phyloP scores from a whole-genome alignment of 2,329 filamentous ascomycete genomes.

The Fusarium sp. region DNA sequence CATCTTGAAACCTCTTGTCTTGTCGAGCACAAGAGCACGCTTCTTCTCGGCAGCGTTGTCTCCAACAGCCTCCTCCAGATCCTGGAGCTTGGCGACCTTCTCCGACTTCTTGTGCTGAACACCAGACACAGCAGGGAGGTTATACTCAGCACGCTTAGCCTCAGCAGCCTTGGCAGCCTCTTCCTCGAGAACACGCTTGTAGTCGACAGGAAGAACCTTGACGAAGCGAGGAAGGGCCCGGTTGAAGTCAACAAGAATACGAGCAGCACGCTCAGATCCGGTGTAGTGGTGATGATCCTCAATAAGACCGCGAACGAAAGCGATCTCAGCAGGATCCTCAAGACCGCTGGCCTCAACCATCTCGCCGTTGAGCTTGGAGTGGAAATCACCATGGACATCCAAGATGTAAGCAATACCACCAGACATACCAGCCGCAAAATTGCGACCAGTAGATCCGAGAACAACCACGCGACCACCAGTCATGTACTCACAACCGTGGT shows the following conservation, averaged over 20 bases:
- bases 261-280: slow-evolving; percentile 92
- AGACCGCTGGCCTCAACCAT: slow-evolving; percentile 93
- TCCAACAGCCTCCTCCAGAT: slow-evolving; percentile 92
- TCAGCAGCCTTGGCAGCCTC: slow-evolving; percentile 88
- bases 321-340: slow-evolving; percentile 89
- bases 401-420: slow-evolving; percentile 97
- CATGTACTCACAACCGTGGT: slow-evolving; percentile 99
- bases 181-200: slow-evolving; percentile 92
- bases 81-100: slow-evolving; percentile 79
- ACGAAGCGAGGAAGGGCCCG: slow-evolving; percentile 90
- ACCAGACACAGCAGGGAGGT: slow-evolving; percentile 82
- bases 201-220: slow-evolving; percentile 94
- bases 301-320: slow-evolving; percentile 89
- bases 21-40: slow-evolving; percentile 92
- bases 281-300: slow-evolving; percentile 99
- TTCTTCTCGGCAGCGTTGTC: slow-evolving; percentile 91
- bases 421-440: slow-evolving; percentile 99
- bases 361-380: slow-evolving; percentile 94
- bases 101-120: slow-evolving; percentile 72
- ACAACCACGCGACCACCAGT: slow-evolving; percentile 92
- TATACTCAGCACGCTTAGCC: slow-evolving; percentile 86
- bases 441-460: slow-evolving; percentile 90
- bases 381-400: slow-evolving; percentile 90
- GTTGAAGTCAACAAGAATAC: slow-evolving; percentile 95
- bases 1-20: slow-evolving; percentile 98